Base-by-base conservation (phyloP, 2,329 filamentous ascomycete genomes). In the Colletotrichum musicola region DNA sequence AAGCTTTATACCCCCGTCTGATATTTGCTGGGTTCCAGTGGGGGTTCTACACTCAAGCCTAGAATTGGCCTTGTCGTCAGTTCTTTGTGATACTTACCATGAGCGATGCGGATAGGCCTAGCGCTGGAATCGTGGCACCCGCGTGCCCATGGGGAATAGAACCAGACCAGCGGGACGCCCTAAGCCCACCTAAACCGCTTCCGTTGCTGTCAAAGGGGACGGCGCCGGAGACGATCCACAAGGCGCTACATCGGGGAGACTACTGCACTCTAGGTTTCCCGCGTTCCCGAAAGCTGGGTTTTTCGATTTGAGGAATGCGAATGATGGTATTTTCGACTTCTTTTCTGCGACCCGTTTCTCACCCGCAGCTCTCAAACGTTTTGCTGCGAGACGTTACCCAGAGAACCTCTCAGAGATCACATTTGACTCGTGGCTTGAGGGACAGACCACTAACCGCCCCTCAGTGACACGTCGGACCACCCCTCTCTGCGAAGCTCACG, bases 141-240 rank as follows among this genome's bases (percentile, higher is more conserved):
- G 57, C 57, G 47, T 60, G 57, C 18, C 30, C 18, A 35, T 51
- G 30, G 57, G n/a, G 30, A 42, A 13, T 7, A 25, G 13, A 38
- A 44, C 56, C 56, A 49, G 18, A 27, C 12, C 35, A 44, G 25
- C 56, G 56, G 57, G 20, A 60, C 46, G 18, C 18, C 4, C 46
- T 18, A 3, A 60, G 57, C 16, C 57, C 30, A 60, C 57, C 56
- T 59, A 25, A 38, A 40, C 46, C 30, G 27, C 5, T 59, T 49
- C 56, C 56, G 57, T 30, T 46, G 30, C 25, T 30, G 12, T 60
- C 47, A 27, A 51, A 42, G 46, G 20, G 46, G 35, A 13, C 27
- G 30, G 20, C 20, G 18, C 22, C 16, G 20, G 7, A 10, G 30
- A 9, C 30, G 30, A 35, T 60, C 57, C 47, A 51, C 57, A 60